Base-by-base conservation (phyloP, 192 early-diverging fungal genomes). In the Coemansia sp. region DNA sequence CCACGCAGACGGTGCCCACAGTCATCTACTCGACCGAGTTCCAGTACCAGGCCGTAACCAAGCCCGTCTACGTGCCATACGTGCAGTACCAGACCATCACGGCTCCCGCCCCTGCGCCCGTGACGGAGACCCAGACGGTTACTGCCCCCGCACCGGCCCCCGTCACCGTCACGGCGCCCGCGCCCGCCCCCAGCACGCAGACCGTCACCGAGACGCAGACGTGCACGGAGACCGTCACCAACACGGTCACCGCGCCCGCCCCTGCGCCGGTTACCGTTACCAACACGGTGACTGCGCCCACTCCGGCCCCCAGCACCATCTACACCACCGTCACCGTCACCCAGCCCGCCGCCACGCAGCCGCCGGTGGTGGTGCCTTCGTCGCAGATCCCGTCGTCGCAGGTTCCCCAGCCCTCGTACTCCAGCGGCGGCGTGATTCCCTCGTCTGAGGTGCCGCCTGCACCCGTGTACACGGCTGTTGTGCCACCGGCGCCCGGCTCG, bases 1-100 rank as follows among this genome's bases (percentile, higher is more conserved):
- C 27, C 19, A 75, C 73, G 24, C 50, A 75, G 62, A 68, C 69
- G 4, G 73, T 80, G 4, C 69, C 65, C 10, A 63, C 68, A 5
- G 67, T 72, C 1, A 64, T 81, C 3, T 29, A 53, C 27, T 71
- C 76, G 74, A 81, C 79, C 24, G 74, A 76, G 68, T 35, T 73
- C 37, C 67, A 72, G 78, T 81, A 81, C 60, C 40, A 63, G 8
- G 76, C 79, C 1, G 46, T 76, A 6, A 81, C 79, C 53, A 73
- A 76, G 70, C 79, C 79, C 16, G 79, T 81, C 0, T 81, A 81
- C 35, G 79, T 81, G 24, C 79, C 79, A 2, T 81, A 81, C 34
- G 79, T 81, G 56, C 79, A 81, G 70, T 70, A 63, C n/a, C 51
- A 67, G 46, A 75, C 73, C 31, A 50, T 69, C 48, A 78, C 75